Base-by-base conservation (phyloP, 2,329 filamentous ascomycete species). In the Phyllosticta capitalensis region DNA sequence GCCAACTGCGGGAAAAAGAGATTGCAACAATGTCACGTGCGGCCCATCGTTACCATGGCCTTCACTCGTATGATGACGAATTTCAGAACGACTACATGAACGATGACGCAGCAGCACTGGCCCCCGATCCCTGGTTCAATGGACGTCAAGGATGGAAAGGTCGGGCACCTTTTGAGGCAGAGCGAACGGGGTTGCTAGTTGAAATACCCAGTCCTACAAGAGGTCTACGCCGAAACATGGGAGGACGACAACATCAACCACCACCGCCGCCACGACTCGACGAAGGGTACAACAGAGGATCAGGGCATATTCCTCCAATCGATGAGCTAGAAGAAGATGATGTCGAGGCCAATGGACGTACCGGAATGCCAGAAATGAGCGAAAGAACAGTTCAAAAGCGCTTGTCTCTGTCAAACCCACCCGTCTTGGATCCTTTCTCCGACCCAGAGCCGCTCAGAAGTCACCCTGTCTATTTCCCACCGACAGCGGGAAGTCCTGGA, bases 301-400 rank as follows among this genome's bases (percentile, higher is more conserved):
- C 80, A 30, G 79, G 79, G 2, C 73, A 76, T 22, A 86, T 86
- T 24, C 83, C 85, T 66, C 81, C 83, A 0, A 87, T 87, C 52
- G 83, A 84, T 45, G 82, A 84, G 66, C 72, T 79, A 12, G 83
- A 86, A 61, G 83, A 85, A 63, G 81, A 84, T 55, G 81, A 83
- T 60, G 75, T 75, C 1, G 38, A 61, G 9, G 33, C 60, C 1
- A 66, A 63, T 21, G 67, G 69, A 12, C 38, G 54, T 22, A 64
- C 61, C 6, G 33, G 54, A 14, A 55, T 33, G 19, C 63, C 62
- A 9, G 69, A 70, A 51, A 71, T 70, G 68, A 49, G 59, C 30
- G 67, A 71, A 58, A 56, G 58, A 10, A 54, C 51, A 24, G 61
- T 66, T 21, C 62, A 63, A 57, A 60, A 10, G 66, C 68, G 7